Conservation (phyloP, 768 basidiomycete genomes). For the Bullera alba region DNA sequence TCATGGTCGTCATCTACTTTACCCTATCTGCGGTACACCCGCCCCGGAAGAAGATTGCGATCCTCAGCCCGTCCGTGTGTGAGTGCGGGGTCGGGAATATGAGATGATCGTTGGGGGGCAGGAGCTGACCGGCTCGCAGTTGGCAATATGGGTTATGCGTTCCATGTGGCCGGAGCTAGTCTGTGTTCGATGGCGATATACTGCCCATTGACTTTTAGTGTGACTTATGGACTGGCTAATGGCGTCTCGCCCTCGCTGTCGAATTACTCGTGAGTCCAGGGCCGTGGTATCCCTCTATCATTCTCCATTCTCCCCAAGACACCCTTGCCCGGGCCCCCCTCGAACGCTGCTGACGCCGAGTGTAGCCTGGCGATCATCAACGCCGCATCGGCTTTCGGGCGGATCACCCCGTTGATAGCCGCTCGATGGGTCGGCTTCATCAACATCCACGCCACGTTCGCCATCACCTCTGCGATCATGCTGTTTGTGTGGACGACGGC, state of each 20-base stretch:
- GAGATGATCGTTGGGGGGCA: conserved; percentile 30
- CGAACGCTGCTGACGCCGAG: conserved; percentile 2
- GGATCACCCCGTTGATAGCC: conserved; percentile 32
- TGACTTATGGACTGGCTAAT: conserved; percentile 6
- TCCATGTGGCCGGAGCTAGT: conserved; percentile 58
- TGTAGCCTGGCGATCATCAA: conserved; percentile 37
- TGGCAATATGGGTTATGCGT: conserved; percentile 53
- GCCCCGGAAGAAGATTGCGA: conserved; percentile 18
- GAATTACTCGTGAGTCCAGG: conserved; percentile 34
- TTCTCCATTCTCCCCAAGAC: neutral
- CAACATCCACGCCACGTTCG: conserved; percentile 64
- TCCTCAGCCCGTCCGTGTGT: conserved; percentile 32
- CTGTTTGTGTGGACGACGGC: conserved; percentile 63
- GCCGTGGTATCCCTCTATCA: too few species aligned
- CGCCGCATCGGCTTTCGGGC: conserved; percentile 35
- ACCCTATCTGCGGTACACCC: conserved; percentile 14
- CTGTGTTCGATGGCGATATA: conserved; percentile 63
- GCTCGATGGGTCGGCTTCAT: conserved; percentile 52
- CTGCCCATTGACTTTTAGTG: conserved; percentile 50
- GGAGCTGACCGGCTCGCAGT: conserved; percentile 59
- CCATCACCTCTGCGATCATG: conserved; percentile 53
- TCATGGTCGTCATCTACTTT: conserved; percentile 12
- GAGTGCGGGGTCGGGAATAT: too few species aligned
- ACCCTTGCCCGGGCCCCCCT: neutral
- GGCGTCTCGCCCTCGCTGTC: conserved; percentile 14